phyloP scores from a whole-genome alignment of 768 basidiomycete genomes.

The Tulasnella sp. region DNA sequence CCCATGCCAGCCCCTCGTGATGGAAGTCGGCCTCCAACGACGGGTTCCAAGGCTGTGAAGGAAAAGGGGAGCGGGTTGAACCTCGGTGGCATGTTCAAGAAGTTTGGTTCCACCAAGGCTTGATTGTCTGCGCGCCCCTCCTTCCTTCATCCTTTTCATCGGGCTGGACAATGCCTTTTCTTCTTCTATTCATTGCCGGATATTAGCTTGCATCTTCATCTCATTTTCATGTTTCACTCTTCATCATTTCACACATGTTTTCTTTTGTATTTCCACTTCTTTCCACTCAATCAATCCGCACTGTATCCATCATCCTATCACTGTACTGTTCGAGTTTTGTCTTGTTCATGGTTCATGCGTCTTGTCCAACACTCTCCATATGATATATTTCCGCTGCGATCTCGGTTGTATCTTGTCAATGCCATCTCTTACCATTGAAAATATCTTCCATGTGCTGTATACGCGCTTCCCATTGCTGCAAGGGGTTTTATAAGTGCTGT shows the following conservation, averaged over 20 bases:
- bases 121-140: not conserved
- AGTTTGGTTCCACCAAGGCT: constrained; percentile 1
- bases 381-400: no score
- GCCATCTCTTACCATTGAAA: no score
- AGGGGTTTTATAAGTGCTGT: no score
- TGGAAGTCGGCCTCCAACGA: not conserved
- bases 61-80: constrained; percentile 3
- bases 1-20: not conserved
- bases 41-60: constrained; percentile 1
- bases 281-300: not conserved
- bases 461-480: no score
- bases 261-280: not conserved
- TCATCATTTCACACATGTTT: not conserved
- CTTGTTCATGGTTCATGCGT: no score
- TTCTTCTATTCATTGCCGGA: not conserved
- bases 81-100: constrained; percentile 14
- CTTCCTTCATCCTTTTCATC: not conserved
- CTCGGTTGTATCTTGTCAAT: no score
- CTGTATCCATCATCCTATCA: constrained; percentile 4
- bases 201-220: not conserved
- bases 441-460: no score
- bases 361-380: no score
- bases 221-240: not conserved
- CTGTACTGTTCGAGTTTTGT: no score
- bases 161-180: not conserved